Conservation (phyloP, 805 yeast genomes). For the Schwanniomyces polymorphus region DNA sequence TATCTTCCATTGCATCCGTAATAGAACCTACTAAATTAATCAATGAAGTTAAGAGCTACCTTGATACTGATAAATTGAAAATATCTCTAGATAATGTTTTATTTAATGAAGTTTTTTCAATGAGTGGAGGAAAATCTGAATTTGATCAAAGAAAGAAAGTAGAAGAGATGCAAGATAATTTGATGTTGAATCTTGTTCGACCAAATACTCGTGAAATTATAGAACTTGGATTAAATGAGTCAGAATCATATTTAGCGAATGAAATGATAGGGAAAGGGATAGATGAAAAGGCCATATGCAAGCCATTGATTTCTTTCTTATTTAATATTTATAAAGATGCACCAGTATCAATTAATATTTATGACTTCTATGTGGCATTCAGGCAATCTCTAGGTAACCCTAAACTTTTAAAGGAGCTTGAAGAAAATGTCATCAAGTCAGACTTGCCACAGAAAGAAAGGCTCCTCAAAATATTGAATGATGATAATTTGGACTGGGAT, state of each 20-base stretch:
- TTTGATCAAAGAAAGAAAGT: conserved; percentile 33
- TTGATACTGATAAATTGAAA: neutral
- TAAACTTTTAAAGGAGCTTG: conserved; percentile 18
- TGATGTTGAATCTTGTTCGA: conserved; percentile 37
- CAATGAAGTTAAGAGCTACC: neutral
- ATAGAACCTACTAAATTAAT: neutral
- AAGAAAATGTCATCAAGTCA: conserved; percentile 3
- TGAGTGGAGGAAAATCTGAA: conserved; percentile 21
- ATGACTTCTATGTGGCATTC: conserved; percentile 66
- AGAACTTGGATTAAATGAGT: conserved; percentile 32
- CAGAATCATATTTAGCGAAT: conserved; percentile 20
- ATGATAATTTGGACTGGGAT: conserved; percentile 54
- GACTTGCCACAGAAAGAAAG: neutral
- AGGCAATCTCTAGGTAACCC: conserved; percentile 42
- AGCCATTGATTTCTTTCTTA: conserved; percentile 57
- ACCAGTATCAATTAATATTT: conserved; percentile 62
- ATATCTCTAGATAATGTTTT: conserved; percentile 21
- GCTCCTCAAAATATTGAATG: neutral
- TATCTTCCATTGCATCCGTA: neutral
- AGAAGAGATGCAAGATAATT: conserved; percentile 38
- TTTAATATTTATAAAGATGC: conserved; percentile 80
- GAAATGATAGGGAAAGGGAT: conserved; percentile 9
- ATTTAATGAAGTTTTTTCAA: conserved; percentile 32
- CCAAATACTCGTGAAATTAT: conserved; percentile 33
- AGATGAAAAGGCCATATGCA: conserved; percentile 1